A percentile compares a stretch with the other conserved stretches of the same genome.
These are phyloP conservation scores for Elsinoe batatas DNA, from an alignment of 2,329 filamentous ascomycete species.

Conservation along the genomic window DNA sequence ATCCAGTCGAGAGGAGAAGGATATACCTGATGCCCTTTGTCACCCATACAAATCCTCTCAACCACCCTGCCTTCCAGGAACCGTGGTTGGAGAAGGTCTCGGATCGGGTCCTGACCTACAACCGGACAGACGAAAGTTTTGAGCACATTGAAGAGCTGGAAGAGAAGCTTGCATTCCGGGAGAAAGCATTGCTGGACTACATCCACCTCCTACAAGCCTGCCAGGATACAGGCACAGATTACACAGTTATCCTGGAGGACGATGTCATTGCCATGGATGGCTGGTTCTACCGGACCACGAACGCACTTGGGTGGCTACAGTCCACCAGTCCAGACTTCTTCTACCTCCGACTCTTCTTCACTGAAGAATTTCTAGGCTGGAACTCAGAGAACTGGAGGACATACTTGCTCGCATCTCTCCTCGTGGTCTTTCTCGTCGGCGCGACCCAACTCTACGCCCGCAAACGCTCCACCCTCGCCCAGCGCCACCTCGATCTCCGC, in stretches of 20 bases:
- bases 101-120: conserved; percentile 35
- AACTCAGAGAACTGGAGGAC: conserved; percentile 33
- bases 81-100: conserved; percentile 32
- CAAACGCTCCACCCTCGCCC: conserved; percentile 11
- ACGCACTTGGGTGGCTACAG: conserved; percentile 28
- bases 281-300: conserved; percentile 36
- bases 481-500: conserved; percentile 17
- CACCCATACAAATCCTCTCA: conserved; percentile 33
- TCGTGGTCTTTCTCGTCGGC: conserved; percentile 16
- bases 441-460: conserved; percentile 17
- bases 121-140: conserved; percentile 26
- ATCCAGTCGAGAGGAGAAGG: conserved; percentile 31
- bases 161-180: conserved; percentile 23
- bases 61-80: conserved; percentile 33
- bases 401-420: conserved; percentile 29
- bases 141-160: conserved; percentile 30
- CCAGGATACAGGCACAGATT: conserved; percentile 28
- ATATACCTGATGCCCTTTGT: conserved; percentile 37
- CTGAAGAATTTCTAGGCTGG: conserved; percentile 37
- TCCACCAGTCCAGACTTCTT: conserved; percentile 23
- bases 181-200: conserved; percentile 39
- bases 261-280: conserved; percentile 39
- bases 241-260: conserved; percentile 39
- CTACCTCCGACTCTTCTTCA: conserved; percentile 40
- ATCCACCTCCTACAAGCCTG: conserved; percentile 34